Conservation (phyloP, 176 grass and related monocot species). For the Alopecurus myosuroides region DNA sequence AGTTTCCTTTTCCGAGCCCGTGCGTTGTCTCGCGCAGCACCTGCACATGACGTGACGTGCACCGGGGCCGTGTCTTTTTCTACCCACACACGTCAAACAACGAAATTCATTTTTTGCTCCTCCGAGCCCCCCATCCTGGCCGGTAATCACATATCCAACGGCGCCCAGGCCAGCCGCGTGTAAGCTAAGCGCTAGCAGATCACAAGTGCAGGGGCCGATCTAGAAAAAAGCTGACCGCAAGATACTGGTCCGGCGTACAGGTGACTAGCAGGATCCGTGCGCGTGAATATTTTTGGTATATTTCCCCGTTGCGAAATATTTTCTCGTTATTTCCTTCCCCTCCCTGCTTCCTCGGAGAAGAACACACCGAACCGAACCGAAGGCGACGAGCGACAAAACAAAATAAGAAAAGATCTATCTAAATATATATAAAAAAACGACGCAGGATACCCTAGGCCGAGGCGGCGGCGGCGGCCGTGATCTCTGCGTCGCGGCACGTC, state of each 20-base stretch:
- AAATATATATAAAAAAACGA: slow-evolving; percentile 7
- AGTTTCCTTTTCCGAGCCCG: background rate
- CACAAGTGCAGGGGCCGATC: background rate
- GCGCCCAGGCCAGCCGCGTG: background rate
- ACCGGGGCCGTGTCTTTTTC: background rate
- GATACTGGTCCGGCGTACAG: background rate
- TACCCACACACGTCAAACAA: background rate
- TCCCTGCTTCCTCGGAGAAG: background rate
- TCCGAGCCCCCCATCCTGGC: background rate
- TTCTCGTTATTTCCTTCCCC: background rate
- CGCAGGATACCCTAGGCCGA: slow-evolving; percentile 25
- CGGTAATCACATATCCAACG: background rate
- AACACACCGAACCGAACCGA: background rate
- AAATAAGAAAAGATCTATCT: background rate
- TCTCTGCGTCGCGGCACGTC: slow-evolving; percentile 21
- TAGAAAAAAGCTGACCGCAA: background rate
- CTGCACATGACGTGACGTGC: background rate
- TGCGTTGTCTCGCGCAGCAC: background rate
- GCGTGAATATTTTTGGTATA: background rate
- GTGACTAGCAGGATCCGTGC: background rate
- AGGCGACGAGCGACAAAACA: background rate
- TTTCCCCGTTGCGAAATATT: background rate
- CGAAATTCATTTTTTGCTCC: background rate
- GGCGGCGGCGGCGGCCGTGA: background rate
- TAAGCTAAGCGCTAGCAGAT: no score